Conservation (phyloP, 148 eudicot genomes). For the Camellia granthamiana region DNA sequence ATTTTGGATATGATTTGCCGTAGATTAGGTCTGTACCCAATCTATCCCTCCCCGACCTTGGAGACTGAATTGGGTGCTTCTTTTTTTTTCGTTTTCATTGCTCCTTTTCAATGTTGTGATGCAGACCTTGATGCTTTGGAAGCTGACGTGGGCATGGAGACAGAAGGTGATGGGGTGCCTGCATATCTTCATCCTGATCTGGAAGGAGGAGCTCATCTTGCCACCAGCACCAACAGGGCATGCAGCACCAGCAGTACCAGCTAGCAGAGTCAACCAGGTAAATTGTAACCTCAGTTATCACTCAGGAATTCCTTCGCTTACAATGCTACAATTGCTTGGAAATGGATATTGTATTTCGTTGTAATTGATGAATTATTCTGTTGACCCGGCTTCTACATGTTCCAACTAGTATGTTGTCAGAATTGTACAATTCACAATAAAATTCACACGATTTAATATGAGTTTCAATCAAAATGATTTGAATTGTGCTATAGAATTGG, state of each 20-base stretch:
- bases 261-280: slow-evolving; percentile 65
- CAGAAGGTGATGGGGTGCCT: slow-evolving; percentile 77
- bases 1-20: background rate
- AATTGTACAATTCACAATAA: too few relatives aligned
- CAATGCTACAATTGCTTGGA: background rate
- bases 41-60: too few relatives aligned
- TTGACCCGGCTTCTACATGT: background rate
- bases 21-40: too few relatives aligned
- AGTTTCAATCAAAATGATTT: too few relatives aligned
- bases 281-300: background rate
- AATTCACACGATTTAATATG: too few relatives aligned
- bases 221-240: slow-evolving; percentile 79
- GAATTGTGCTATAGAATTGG: too few relatives aligned
- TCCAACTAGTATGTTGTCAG: background rate
- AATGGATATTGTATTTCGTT: too few relatives aligned
- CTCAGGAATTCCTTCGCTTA: background rate
- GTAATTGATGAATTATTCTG: too few relatives aligned
- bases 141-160: slow-evolving; percentile 73
- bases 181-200: slow-evolving; percentile 82
- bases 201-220: slow-evolving; percentile 65
- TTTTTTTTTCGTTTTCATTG: background rate
- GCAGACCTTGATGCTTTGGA: slow-evolving; percentile 93
- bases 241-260: slow-evolving; percentile 50
- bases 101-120: background rate
- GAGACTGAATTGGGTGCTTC: too few relatives aligned